Evolutionary conservation across 495 filamentous ascomycete species (phyloP), one percentile per base, ranked within the genome.

Genomic region (Aspergillus coremiiformis): DNA sequence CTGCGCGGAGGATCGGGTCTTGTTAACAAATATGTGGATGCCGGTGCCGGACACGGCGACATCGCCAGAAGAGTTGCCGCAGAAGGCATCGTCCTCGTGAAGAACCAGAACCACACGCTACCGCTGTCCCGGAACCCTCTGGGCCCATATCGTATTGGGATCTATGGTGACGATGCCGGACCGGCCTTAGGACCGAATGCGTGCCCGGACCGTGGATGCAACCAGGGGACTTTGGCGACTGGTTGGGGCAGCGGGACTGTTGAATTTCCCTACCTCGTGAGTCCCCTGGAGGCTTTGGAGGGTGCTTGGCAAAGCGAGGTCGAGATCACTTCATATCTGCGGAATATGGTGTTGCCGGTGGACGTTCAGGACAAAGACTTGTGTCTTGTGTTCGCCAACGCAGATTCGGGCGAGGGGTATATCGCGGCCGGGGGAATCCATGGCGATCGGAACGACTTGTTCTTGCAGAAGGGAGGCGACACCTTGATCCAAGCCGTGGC

Each of bases 231-330:
- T 1, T 67, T 97, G 17, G 89, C 77, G 0, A 84, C 82, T 1
- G 92, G 92, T 21, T 97, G 92, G 92, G 92, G 92, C 24, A 90
- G 86, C 43, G 92, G 91, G 4, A 81, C 89, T 2, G 92, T 89
- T 22, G 85, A 95, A 39, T 94, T 90, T 51, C 86, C 91, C 0
- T 91, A 92, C 60, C 74, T 96, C 0, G 67, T 90, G 17, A 75
- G 81, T 3, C 90, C 90, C 0, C 65, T 80, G 29, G 77, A 86
- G 23, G 85, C 86, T 11, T 68, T 96, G 6, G 68, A 77, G 42
- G 59, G 66, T 9, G 74, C 80, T 1, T 89, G 89, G 69, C 72
- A 81, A 51, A 61, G 68, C 11, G 73, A 70, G 22, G 83, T 89
- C 1, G 69, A 84, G 9, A 58, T 89, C 8, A 77, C 75, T 1